A percentile compares a stretch with the other conserved stretches of the same genome.
These are phyloP conservation scores for Pyrus communis DNA, from an alignment of 306 rosid genomes.

Conservation along the genomic window DNA sequence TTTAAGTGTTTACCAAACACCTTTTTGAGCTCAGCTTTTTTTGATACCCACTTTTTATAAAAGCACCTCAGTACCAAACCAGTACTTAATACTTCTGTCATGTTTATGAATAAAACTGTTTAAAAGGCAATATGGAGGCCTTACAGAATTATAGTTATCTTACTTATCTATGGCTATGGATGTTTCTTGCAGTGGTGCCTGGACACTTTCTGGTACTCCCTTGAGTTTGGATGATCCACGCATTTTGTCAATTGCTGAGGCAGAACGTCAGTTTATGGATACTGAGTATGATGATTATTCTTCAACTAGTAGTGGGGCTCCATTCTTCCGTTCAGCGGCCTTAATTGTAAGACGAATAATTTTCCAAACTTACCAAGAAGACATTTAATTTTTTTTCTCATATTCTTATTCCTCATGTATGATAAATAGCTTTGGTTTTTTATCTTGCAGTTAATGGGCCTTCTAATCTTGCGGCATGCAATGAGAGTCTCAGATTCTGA, in stretches of 20 bases:
- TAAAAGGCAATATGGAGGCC: conserved; percentile 5
- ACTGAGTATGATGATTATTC: conserved; percentile 91
- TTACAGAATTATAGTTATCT: background rate
- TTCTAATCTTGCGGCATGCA: conserved; percentile 80
- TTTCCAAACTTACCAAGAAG: background rate
- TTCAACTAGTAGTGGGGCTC: conserved; percentile 84
- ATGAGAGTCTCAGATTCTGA: conserved; percentile 67
- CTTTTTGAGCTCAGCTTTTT: too few species aligned
- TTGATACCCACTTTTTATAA: too few species aligned
- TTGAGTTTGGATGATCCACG: conserved; percentile 95
- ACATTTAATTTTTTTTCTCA: background rate
- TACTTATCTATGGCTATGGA: background rate
- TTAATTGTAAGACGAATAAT: conserved; percentile 56
- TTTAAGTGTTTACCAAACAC: too few species aligned
- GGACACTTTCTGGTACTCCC: conserved; percentile 97
- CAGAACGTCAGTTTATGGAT: conserved; percentile 83
- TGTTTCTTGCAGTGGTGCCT: conserved; percentile 64
- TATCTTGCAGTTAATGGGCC: conserved; percentile 80
- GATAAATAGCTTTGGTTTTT: background rate
- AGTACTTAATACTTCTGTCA: background rate
- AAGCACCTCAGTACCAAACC: too few species aligned
- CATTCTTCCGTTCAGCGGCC: conserved; percentile 94
- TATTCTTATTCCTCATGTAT: background rate
- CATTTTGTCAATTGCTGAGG: conserved; percentile 91
- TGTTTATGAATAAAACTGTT: background rate